These are phyloP conservation scores for Phalaenopsis equestris DNA, from an alignment of 106 monocot species.

Conservation along the genomic window DNA sequence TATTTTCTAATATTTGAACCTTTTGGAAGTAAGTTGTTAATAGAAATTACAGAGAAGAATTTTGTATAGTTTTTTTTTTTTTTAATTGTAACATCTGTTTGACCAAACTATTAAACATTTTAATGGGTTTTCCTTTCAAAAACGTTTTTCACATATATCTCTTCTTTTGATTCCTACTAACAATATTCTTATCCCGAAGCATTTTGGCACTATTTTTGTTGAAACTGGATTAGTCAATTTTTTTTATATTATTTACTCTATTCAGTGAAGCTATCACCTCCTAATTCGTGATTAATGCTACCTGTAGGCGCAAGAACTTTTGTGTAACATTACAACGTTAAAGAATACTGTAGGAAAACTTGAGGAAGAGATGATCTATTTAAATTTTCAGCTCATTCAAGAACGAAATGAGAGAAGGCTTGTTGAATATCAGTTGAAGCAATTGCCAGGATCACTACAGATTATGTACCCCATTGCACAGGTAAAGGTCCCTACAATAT, in stretches of 20 bases:
- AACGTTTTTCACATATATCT: too few relatives aligned
- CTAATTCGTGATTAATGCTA: not conserved
- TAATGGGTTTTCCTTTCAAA: too few relatives aligned
- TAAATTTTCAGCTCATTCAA: slow-evolving; percentile 82
- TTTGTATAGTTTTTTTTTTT: too few relatives aligned
- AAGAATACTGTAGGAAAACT: slow-evolving; percentile 50
- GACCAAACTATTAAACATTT: too few relatives aligned
- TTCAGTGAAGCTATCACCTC: not conserved
- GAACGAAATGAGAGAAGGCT: slow-evolving; percentile 88
- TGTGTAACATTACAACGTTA: slow-evolving; percentile 57
- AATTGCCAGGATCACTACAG: slow-evolving; percentile 33
- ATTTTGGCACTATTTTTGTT: not conserved
- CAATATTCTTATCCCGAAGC: not conserved
- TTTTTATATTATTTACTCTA: not conserved
- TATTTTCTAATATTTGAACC: too few relatives aligned
- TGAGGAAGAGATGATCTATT: slow-evolving; percentile 62
- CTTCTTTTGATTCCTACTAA: too few relatives aligned
- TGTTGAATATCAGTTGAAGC: slow-evolving; percentile 53
- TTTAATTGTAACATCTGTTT: too few relatives aligned
- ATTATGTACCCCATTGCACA: slow-evolving; percentile 11
- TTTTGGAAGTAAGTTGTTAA: too few relatives aligned
- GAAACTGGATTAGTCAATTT: not conserved
- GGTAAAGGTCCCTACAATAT: not conserved
- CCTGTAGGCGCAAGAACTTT: slow-evolving; percentile 56
- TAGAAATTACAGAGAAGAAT: too few relatives aligned